Evolutionary conservation across 768 basidiomycete species (phyloP).

Genomic region (Rhizopogon sp.): DNA sequence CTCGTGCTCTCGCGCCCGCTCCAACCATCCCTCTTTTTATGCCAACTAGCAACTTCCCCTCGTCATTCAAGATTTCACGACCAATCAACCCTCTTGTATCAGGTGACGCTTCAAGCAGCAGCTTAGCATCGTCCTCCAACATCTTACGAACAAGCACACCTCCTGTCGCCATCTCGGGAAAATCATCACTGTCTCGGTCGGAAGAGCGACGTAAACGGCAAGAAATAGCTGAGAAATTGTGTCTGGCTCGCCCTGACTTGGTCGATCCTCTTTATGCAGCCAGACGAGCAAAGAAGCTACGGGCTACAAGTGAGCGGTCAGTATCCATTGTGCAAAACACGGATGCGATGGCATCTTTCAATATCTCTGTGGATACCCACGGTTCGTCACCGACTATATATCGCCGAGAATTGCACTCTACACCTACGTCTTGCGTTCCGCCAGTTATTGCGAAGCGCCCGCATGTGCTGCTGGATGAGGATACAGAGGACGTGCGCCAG

Average conservation of each 20-base stretch:
- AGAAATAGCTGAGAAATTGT: constrained; percentile 35
- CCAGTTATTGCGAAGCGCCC: background rate
- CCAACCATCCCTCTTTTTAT: background rate
- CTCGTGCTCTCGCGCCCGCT: background rate
- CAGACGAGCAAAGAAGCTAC: constrained; percentile 20
- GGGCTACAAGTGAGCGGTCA: background rate
- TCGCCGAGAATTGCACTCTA: background rate
- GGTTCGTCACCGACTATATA: background rate
- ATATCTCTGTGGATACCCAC: background rate
- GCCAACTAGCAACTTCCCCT: background rate
- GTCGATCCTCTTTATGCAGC: constrained; percentile 27
- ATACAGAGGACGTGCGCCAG: background rate
- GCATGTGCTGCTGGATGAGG: background rate
- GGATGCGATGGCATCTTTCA: no score
- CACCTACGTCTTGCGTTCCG: no score
- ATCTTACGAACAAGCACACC: background rate
- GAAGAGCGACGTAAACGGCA: constrained; percentile 14
- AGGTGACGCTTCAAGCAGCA: background rate
- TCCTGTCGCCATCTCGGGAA: background rate
- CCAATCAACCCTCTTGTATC: background rate
- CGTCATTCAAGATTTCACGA: background rate
- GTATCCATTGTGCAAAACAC: background rate
- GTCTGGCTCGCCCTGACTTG: constrained; percentile 39
- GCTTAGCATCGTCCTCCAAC: background rate
- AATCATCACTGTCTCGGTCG: constrained; percentile 2